Conservation (phyloP, 2,329 filamentous ascomycete genomes). For the Laburnicola sp. region DNA sequence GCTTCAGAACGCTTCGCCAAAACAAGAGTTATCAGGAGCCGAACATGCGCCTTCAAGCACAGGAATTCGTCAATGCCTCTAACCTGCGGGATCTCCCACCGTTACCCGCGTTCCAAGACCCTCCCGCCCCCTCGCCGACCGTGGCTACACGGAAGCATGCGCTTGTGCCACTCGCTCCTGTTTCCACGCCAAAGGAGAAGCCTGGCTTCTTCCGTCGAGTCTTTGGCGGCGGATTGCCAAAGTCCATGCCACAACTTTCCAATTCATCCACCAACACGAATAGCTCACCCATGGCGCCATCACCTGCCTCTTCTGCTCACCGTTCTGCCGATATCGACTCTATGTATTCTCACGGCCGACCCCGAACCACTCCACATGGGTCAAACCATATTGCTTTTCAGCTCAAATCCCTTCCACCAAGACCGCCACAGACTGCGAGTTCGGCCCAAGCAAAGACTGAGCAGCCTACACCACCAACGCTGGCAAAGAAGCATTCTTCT, state of each 20-base stretch:
- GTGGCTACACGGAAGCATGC: conserved; percentile 55
- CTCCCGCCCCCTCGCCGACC: conserved; percentile 57
- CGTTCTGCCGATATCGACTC: conserved; percentile 34
- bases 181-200: conserved; percentile 58
- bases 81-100: conserved; percentile 49
- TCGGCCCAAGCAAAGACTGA: conserved; percentile 28
- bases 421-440: conserved; percentile 29
- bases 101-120: conserved; percentile 52
- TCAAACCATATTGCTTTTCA: conserved; percentile 52
- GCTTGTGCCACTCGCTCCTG: conserved; percentile 45
- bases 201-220: conserved; percentile 92
- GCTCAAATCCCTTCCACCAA: conserved; percentile 48
- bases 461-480: conserved; percentile 34
- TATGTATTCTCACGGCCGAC: conserved; percentile 37
- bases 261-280: conserved; percentile 20
- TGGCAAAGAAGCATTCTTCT: conserved; percentile 90
- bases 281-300: conserved; percentile 21
- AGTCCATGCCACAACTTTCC: conserved; percentile 48
- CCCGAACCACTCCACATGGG: conserved; percentile 46
- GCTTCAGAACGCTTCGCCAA: conserved; percentile 47
- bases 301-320: conserved; percentile 22
- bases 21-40: conserved; percentile 49
- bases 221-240: conserved; percentile 70
- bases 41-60: conserved; percentile 51
- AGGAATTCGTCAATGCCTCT: conserved; percentile 54